Base-by-base conservation (phyloP, 2,329 filamentous ascomycete species). In the Ophiostoma ulmi region DNA sequence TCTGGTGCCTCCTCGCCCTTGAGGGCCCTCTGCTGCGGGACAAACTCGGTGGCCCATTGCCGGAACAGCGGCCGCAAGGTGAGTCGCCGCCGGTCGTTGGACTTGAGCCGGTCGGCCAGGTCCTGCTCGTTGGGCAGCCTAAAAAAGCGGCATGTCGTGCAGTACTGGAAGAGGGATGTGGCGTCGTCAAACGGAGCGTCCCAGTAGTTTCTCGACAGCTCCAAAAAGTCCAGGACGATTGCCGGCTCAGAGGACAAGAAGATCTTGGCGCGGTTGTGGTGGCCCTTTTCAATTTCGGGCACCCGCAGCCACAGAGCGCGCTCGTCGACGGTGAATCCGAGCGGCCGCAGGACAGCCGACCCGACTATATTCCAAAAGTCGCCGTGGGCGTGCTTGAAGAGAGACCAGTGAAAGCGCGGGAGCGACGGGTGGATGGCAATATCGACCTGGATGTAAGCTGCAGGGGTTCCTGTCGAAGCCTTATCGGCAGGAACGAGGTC, bases 301-400 rank as follows among this genome's bases (percentile, higher is more conserved):
- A 94, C 84, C 0, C 90, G 86, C 0, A 94, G 75, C 76, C 85
- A 87, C 1, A 95, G 78, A 1, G 87, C 90, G 14, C 77, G 78
- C 68, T 91, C 86, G 74, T 88, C 89, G 35, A 87, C 80, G 0
- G 87, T 90, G 8, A 95, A 84, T 1, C 91, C 91, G 48, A 87
- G 85, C 0, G 84, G 85, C 0, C 89, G 84, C 73, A 92, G 87
- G 10, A 91, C 86, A 10, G 83, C 85, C 22, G 85, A 82, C 5
- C 91, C 90, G 0, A 94, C 77, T 10, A 88, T 77, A 72, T 87
- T 90, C 84, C 88, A 88, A 0, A 88, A 71, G 74, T 94, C 91
- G n/a, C 90, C 90, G 75, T 94, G 91, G 0, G 87, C 85, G 55
- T 90, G 83, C 74, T 87, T 87, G 79, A 93, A 93, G 3, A 87